Evolutionary conservation across 768 basidiomycete genomes (phyloP), one percentile per base, ranked within the genome.

Genomic region (Tremella fuciformis): DNA sequence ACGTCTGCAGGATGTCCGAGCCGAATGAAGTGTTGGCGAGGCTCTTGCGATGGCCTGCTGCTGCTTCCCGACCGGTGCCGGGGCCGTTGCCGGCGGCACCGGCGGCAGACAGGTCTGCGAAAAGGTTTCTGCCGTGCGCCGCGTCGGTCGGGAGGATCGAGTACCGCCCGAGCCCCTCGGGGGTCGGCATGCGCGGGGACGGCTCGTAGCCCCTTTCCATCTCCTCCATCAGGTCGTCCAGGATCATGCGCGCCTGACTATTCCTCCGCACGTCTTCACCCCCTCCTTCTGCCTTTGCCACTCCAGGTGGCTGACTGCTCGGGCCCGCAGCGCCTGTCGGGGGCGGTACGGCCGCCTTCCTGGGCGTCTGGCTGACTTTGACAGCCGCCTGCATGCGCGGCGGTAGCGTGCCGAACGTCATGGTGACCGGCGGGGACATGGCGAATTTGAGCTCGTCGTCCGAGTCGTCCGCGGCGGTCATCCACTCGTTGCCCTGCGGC

Each of bases 171-270:
- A 76, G 53, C 8, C 67, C 67, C 8, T 73, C 67, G 13, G 73
- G 73, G 1, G 71, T 73, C 9, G 62, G 58, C 57, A 75, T 60
- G 11, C 58, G 52, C 39, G 71, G 69, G 46, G 62, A 65, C 6
- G 66, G 60, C 29, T 59, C 66, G 29, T 63, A 59, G 16, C 54
- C 57, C 25, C 61, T 53, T 13, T 66, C 58, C 53, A 73, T 69
- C 55, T 73, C 69, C 40, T 65, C 58, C 65, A 76, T 86, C 83
- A 77, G 54, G 18, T 86, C 86, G 3, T 84, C 84, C 60, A 98
- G 90, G 1, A 93, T 92, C 25, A 49, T 25, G 40, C 56, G 53
- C 25, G 62, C 53, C 8, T 60, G 29, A 25, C 21, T 13, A 26
- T 22, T 16, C 9, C 18, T 18, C 22, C 19, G 25, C 24, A 13